phyloP scores from a whole-genome alignment of 768 basidiomycete genomes.

The Auricularia sp. region DNA sequence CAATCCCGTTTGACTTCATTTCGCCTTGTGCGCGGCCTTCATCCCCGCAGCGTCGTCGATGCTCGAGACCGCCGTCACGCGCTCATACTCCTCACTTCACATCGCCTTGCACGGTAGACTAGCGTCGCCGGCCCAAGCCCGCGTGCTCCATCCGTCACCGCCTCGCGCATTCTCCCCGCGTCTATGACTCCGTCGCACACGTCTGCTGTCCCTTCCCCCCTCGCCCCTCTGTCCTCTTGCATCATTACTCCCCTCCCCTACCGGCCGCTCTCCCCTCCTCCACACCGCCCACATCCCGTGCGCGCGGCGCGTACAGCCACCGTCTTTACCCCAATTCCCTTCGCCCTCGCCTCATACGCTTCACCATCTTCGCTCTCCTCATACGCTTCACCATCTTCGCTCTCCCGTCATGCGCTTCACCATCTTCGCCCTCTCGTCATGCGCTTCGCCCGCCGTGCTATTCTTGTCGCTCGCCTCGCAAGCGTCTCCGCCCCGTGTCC shows the following conservation, averaged over 20 bases:
- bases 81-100: too few relatives aligned
- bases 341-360: neutral
- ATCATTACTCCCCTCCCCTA: too few relatives aligned
- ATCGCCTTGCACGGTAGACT: too few relatives aligned
- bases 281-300: neutral
- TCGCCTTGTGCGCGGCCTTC: too few relatives aligned
- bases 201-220: neutral
- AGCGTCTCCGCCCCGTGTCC: too few relatives aligned
- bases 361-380: too few relatives aligned
- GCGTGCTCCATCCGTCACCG: conserved; percentile 1
- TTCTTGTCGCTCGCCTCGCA: neutral
- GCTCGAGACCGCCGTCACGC: too few relatives aligned
- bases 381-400: too few relatives aligned
- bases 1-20: too few relatives aligned
- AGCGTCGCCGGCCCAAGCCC: neutral
- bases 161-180: neutral
- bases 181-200: too few relatives aligned
- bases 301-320: neutral
- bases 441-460: neutral
- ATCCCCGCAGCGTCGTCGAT: too few relatives aligned
- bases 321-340: neutral
- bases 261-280: neutral
- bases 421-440: neutral
- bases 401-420: too few relatives aligned
- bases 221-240: neutral